Conservation (phyloP, 2,329 filamentous ascomycete genomes). For the Colletotrichum ledebouriae region DNA sequence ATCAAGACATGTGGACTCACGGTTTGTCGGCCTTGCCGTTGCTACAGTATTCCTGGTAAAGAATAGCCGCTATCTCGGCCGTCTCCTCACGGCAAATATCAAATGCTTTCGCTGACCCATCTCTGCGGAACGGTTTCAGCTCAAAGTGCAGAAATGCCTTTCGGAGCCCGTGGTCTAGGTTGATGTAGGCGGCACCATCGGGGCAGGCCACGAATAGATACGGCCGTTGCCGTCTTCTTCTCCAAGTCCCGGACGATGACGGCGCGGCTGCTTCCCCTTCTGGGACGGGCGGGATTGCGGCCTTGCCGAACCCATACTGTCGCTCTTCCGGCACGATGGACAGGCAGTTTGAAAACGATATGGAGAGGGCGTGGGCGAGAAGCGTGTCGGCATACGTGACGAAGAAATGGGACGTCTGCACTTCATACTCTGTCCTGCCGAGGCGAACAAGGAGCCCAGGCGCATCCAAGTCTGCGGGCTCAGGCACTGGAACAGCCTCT, state of each 20-base stretch:
- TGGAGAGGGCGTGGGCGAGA: background rate
- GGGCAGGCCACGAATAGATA: background rate
- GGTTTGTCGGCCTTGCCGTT: constrained; percentile 1
- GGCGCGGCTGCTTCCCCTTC: background rate
- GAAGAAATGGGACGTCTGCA: constrained; percentile 8
- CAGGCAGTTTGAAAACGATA: no score
- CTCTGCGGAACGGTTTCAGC: constrained; percentile 3
- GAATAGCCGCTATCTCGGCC: constrained; percentile 2
- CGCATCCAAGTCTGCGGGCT: background rate
- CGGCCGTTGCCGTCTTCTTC: background rate
- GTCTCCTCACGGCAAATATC: background rate
- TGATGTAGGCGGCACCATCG: constrained; percentile 7
- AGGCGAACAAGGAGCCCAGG: background rate
- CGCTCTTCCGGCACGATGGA: no score
- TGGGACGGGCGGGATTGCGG: background rate
- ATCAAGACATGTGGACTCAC: background rate
- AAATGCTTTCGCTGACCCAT: background rate
- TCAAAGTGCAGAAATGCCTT: constrained; percentile 6
- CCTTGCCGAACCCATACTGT: background rate
- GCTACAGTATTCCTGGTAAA: constrained; percentile 1
- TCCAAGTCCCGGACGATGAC: background rate
- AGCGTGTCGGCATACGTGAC: constrained; percentile 3
- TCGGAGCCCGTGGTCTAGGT: background rate
- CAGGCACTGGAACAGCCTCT: background rate
- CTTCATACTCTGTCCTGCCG: constrained; percentile 1